These are phyloP conservation scores for Calonectria hongkongensis DNA, from an alignment of 2,329 filamentous ascomycete species.

Conservation along the genomic window DNA sequence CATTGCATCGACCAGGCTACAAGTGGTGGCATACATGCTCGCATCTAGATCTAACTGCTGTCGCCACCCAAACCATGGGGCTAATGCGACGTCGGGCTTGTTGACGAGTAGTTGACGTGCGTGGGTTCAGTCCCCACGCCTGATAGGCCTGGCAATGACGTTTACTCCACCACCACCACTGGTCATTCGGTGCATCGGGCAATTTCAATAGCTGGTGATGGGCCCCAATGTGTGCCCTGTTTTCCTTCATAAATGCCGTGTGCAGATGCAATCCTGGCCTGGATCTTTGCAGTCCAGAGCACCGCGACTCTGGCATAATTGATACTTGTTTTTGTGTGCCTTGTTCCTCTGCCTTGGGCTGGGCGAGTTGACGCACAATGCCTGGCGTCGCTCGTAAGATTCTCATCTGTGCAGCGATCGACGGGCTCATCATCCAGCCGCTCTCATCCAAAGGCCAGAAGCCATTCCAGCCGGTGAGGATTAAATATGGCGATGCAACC, in stretches of 20 bases:
- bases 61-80: slow-evolving; percentile 10
- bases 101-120: slow-evolving; percentile 34
- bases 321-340: slow-evolving; percentile 24
- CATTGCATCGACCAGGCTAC: neutral
- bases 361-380: slow-evolving; percentile 70
- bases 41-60: slow-evolving; percentile 16
- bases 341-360: slow-evolving; percentile 5
- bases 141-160: slow-evolving; percentile 51
- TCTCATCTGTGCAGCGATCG: slow-evolving; percentile 85
- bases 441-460: slow-evolving; percentile 76
- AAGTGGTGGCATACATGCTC: neutral
- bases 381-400: slow-evolving; percentile 87
- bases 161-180: slow-evolving; percentile 50
- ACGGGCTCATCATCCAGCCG: slow-evolving; percentile 89
- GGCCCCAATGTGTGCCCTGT: slow-evolving; percentile 33
- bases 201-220: slow-evolving; percentile 41
- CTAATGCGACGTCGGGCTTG: slow-evolving; percentile 50
- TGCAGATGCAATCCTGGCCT: slow-evolving; percentile 8
- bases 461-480: slow-evolving; percentile 75
- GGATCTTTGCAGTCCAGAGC: slow-evolving; percentile 9
- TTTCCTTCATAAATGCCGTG: slow-evolving; percentile 31
- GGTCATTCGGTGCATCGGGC: slow-evolving; percentile 50
- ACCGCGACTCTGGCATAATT: slow-evolving; percentile 19
- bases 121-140: slow-evolving; percentile 40
- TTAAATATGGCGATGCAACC: slow-evolving; percentile 80